Percentiles rank a stretch among this genome's conserved stretches.
These are phyloP conservation scores for Ustilago hordei DNA, from an alignment of 1,284 basidiomycete species.

Conservation along the genomic window DNA sequence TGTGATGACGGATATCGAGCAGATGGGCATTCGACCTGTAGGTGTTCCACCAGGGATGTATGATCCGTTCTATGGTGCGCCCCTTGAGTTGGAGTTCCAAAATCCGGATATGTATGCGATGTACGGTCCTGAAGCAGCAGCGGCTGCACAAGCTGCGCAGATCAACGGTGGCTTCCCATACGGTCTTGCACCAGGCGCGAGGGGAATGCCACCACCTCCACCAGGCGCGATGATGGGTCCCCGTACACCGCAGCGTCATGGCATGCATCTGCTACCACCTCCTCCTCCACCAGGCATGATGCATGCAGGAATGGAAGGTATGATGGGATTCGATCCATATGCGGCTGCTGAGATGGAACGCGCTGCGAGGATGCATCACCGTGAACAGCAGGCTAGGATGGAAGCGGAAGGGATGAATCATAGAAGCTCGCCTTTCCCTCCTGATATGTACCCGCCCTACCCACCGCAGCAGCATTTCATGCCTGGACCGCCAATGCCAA, in stretches of 20 bases:
- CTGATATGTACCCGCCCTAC: slow-evolving; percentile 43
- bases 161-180: slow-evolving; percentile 44
- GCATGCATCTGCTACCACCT: slow-evolving; percentile 33
- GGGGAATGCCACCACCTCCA: slow-evolving; percentile 33
- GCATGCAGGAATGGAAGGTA: slow-evolving; percentile 43
- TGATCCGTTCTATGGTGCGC: slow-evolving; percentile 43
- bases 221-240: slow-evolving; percentile 46
- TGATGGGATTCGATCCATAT: slow-evolving; percentile 47
- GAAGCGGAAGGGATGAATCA: slow-evolving; percentile 43
- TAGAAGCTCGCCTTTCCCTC: slow-evolving; percentile 43
- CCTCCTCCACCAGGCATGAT: slow-evolving; percentile 32
- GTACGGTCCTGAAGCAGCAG: slow-evolving; percentile 49
- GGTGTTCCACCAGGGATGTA: slow-evolving; percentile 43
- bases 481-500: slow-evolving; percentile 16
- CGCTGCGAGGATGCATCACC: slow-evolving; percentile 49
- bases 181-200: slow-evolving; percentile 26
- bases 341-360: slow-evolving; percentile 51
- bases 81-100: slow-evolving; percentile 36
- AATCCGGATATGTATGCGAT: slow-evolving; percentile 46
- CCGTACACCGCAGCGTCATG: slow-evolving; percentile 32
- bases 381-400: slow-evolving; percentile 44
- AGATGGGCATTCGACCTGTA: slow-evolving; percentile 62
- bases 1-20: slow-evolving; percentile 65
- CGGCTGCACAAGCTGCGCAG: slow-evolving; percentile 47
- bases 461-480: slow-evolving; percentile 41